Evolutionary conservation across 2,329 filamentous ascomycete species (phyloP), one percentile per base, ranked within the genome.

Genomic region (Trichoderma endophyticum): DNA sequence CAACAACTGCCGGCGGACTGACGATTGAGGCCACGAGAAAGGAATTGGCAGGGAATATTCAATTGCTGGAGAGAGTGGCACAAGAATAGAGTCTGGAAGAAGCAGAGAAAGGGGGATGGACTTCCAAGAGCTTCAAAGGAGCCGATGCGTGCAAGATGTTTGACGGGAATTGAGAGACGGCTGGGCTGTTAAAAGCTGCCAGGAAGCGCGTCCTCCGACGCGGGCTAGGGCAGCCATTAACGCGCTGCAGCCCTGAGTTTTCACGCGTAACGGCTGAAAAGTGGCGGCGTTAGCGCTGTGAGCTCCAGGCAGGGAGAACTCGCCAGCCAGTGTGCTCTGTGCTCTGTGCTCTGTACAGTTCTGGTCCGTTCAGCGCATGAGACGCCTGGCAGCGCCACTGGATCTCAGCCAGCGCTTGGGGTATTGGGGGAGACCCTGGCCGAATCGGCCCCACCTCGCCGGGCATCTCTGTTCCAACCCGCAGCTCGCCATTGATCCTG

Each of bases 191-290:
- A 57, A 56, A 56, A 71, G 48, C 51, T 43, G 51, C 68, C 34
- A 6, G 65, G 32, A 57, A 71, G 68, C 68, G 68, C 68, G 68
- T 59, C 48, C n/a, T 32, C 32, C 24, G 60, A 71, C 68, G 68
- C 68, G 73, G 62, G 43, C 26, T 32, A 73, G 43, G 21, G 15
- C 48, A 64, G 39, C 70, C 61, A 69, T 73, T 70, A 72, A 72
- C 72, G 72, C 72, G 72, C 66, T 69, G 48, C 24, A 67, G 62
- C 57, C 43, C 60, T 63, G 59, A 26, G 51, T 26, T 43, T 48
- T 34, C 34, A 68, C 63, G 70, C 64, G 63, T 61, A 30, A 39
- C 56, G 56, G 61, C 70, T 61, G 67, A 26, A 54, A 70, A 62
- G 39, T 70, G 67, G 67, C 67, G 67, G 67, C 67, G 39, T 62